These are phyloP conservation scores for Carex myosuroides DNA, from an alignment of 176 grass and related monocot genomes.

Conservation along the genomic window DNA sequence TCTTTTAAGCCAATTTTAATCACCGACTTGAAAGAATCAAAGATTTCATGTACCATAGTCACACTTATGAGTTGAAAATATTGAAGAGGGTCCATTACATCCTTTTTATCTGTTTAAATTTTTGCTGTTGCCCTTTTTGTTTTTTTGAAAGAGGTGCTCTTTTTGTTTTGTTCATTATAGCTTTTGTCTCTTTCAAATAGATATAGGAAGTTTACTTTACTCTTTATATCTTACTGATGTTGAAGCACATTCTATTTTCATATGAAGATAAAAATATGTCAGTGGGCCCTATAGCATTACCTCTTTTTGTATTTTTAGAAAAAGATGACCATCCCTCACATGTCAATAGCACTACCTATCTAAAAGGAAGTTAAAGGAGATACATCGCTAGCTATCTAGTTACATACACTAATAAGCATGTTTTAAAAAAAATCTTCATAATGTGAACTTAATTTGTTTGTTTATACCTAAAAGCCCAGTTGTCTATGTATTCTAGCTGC, in stretches of 20 bases:
- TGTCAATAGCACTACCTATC: neutral
- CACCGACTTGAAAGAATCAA: slow-evolving; percentile 18
- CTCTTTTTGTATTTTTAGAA: neutral
- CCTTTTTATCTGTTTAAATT: neutral
- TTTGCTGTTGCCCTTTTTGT: slow-evolving; percentile 8
- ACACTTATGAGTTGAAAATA: slow-evolving; percentile 16
- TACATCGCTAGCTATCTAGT: neutral
- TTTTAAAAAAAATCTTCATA: neutral
- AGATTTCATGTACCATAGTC: neutral
- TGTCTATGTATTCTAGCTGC: neutral
- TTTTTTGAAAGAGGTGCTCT: neutral
- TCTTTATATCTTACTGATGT: slow-evolving; percentile 12
- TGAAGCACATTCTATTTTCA: neutral
- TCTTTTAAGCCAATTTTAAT: slow-evolving; percentile 1
- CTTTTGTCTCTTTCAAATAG: slow-evolving; percentile 26
- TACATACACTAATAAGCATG: neutral
- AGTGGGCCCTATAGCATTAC: neutral
- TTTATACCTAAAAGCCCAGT: neutral
- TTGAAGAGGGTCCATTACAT: slow-evolving; percentile 3
- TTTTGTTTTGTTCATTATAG: neutral
- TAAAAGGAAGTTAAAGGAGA: neutral
- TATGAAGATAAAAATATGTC: slow-evolving; percentile 6
- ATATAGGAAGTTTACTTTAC: neutral
- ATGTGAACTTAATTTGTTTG: too few relatives aligned
- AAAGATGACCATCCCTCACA: neutral